These are phyloP conservation scores for Quercus robur DNA, from an alignment of 306 rosid species.

Conservation along the genomic window DNA sequence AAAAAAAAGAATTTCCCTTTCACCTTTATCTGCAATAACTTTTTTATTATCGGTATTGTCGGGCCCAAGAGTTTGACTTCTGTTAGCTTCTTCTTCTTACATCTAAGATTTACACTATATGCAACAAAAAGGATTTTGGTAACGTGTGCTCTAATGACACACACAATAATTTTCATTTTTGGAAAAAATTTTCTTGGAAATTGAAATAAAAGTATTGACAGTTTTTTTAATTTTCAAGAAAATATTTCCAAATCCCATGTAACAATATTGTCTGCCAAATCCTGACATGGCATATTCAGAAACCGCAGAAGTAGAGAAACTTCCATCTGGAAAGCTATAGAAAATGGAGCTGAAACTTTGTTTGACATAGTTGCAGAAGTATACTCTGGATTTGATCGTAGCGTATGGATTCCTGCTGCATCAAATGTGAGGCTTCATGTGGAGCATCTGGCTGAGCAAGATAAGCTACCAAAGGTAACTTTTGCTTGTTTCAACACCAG, in stretches of 20 bases:
- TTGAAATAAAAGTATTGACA: too few species aligned
- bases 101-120: not conserved
- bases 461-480: conserved; percentile 71
- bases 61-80: not conserved
- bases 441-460: conserved; percentile 66
- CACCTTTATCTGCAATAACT: not conserved
- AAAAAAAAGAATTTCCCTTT: not conserved
- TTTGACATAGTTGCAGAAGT: conserved; percentile 74
- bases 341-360: conserved; percentile 71
- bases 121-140: too few species aligned
- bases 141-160: too few species aligned
- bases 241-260: too few species aligned
- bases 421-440: conserved; percentile 87
- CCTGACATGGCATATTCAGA: conserved; percentile 44
- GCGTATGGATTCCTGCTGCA: conserved; percentile 59
- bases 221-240: too few species aligned
- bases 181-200: too few species aligned
- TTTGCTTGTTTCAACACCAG: not conserved
- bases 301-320: conserved; percentile 76
- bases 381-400: conserved; percentile 61
- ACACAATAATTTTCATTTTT: too few species aligned
- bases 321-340: conserved; percentile 65
- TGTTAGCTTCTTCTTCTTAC: not conserved
- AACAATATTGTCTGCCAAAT: not conserved
- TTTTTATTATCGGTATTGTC: not conserved